Percentiles rank a stretch among this genome's conserved stretches.
Conservation (phyloP, 768 basidiomycete genomes). For the Leccinum ochraceum region DNA sequence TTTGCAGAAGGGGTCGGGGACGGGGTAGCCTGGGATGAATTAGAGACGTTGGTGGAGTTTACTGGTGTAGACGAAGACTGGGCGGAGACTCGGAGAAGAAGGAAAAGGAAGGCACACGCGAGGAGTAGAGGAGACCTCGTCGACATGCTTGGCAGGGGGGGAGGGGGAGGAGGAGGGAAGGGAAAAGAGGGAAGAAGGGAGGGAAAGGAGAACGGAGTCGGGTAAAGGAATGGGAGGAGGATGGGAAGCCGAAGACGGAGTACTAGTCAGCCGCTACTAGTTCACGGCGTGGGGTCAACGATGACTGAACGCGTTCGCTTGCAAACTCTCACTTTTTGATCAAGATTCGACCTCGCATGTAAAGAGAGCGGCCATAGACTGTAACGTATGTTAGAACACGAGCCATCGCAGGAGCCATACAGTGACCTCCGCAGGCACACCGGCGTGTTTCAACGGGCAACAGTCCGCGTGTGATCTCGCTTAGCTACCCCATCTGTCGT, state of each 20-base stretch:
- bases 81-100: constrained; percentile 36
- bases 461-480: background rate
- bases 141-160: constrained; percentile 3
- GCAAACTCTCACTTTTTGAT: constrained; percentile 1
- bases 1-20: constrained; percentile 20
- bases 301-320: background rate
- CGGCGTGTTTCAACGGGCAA: constrained; percentile 11
- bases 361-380: constrained; percentile 7
- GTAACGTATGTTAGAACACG: background rate
- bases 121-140: constrained; percentile 13
- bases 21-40: background rate
- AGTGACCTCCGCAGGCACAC: constrained; percentile 20
- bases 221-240: constrained; percentile 1
- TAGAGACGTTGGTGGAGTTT: constrained; percentile 20
- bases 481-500: constrained; percentile 4
- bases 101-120: constrained; percentile 14
- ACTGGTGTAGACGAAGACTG: constrained; percentile 34
- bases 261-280: constrained; percentile 33
- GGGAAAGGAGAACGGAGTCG: background rate
- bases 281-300: background rate
- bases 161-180: background rate
- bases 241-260: constrained; percentile 10
- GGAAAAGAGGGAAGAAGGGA: background rate
- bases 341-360: background rate
- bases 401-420: constrained; percentile 3